Evolutionary conservation across 108 stramenopile genomes (phyloP), one percentile per base, ranked within the genome.

Genomic region (Bacterosira constricta): DNA sequence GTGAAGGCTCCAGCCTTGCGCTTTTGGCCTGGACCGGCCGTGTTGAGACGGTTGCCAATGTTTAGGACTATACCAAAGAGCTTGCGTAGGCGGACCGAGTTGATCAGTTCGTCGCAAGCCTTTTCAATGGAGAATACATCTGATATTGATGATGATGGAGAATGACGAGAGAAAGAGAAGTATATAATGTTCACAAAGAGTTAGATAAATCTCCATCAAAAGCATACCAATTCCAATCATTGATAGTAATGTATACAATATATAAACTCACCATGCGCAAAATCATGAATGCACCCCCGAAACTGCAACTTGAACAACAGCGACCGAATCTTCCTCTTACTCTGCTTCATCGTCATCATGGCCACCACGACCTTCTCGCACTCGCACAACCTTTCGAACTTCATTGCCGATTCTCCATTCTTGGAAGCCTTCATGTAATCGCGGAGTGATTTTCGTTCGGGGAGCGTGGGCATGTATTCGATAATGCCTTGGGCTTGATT

Each of bases 31-130:
- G 73, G 80, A 21, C 92, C 94, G 7, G 90, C 95, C 3, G 91
- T 93, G 66, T 96, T 97, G 18, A 97, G 77, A 13, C 88, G 85
- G 56, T 97, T 97, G 7, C 97, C 97, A 69, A 97, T 87, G 44
- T 93, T 91, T 21, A 97, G 73, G 51, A 96, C 86, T 36, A 96
- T 91, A 29, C 91, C 93, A 32, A 97, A 83, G 12, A 97, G 80
- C 65, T 93, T 92, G 44, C 90, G 86, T 32, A 97, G 80, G 11
- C 91, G 80, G 32, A 79, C 75, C 20, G 91, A 92, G 34, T 85
- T 82, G 49, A 62, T 86, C 17, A 97, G 68, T 75, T 96, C 89
- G 35, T 96, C 93, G 52, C 94, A 92, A 12, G 96, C 91, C 18
- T 83, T 70, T 65, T 92, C 91, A 38, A 97, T 67, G 21, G 51